Base-by-base conservation (phyloP, 164 flowering plant species). In the Houttuynia cordata region DNA sequence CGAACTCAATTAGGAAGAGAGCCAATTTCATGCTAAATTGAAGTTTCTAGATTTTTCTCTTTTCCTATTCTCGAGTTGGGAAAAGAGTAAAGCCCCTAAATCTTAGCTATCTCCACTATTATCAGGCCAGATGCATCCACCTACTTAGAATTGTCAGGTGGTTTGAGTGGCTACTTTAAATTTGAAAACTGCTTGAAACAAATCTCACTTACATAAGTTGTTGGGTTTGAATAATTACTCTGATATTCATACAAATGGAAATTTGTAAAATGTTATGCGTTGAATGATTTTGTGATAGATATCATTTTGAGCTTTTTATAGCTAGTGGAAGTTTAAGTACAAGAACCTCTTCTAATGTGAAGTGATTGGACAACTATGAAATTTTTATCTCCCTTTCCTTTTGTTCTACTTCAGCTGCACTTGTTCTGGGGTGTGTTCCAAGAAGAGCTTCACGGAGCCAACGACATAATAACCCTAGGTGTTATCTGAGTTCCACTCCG, bases 371-470 rank as follows among this genome's bases (percentile, higher is more conserved):
- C 9, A 4, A 3, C 9, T 42, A 30, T 3, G 17, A 8, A 52
- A 5, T 4, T 52, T n/a, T 1, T 56, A 22, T 56, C 5, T 61
- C 61, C 53, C 41, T 51, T 59, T 56, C 20, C 58, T 22, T n/a
- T 42, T 65, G 49, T 68, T 54, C 52, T 58, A 56, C 37, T 59
- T 69, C 81, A 94, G 99, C 99, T 65, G 95, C 97, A 21, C 85
- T 94, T 39, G 77, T 83, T 74, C 70, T 94, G 75, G 97, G 97
- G 39, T 94, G 97, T 72, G 65, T 75, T 69, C 80, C 89, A 4
- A 83, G 81, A 55, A 88, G 89, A 82, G 79, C 93, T 51, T 85
- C 99, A 15, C 81, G 97, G 74, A 88, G 97, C 77, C 91, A 91
- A 63, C 70, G 95, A 47, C 82, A 86, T 67, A 79, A 39, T 66